Percentiles rank a stretch among this genome's conserved stretches.
phyloP scores from a whole-genome alignment of 2,329 filamentous ascomycete species.

The Lasiodiplodia theobromae region DNA sequence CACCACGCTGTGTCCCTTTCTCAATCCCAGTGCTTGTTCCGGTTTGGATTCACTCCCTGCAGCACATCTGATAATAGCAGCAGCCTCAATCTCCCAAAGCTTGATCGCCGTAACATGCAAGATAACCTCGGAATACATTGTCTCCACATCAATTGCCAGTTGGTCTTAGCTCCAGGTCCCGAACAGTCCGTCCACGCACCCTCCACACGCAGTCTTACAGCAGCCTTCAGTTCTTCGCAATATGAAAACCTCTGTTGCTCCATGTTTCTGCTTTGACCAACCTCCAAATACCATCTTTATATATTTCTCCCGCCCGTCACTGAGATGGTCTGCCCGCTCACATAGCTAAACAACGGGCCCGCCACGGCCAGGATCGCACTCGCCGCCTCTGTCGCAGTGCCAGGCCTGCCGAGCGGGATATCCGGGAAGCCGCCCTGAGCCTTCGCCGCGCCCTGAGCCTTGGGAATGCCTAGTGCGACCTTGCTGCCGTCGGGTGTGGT shows the following conservation, averaged over 20 bases:
- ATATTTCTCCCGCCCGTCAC: conserved; percentile 79
- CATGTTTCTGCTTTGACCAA: not conserved
- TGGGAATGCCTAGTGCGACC: conserved; percentile 51
- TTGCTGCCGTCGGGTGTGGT: conserved; percentile 73
- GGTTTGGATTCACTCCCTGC: not conserved
- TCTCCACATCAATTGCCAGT: not conserved
- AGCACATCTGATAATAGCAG: not conserved
- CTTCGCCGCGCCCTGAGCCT: conserved; percentile 47
- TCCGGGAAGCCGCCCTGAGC: conserved; percentile 60
- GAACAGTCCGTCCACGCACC: not conserved
- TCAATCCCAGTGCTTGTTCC: not conserved
- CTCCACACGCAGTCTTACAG: not conserved
- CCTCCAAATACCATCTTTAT: conserved; percentile 43
- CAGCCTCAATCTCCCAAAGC: not conserved
- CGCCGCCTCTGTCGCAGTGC: conserved; percentile 81
- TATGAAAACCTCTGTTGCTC: not conserved
- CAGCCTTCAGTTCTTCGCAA: not conserved
- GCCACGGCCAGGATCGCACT: conserved; percentile 78
- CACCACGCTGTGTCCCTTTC: not conserved
- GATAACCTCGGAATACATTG: not conserved
- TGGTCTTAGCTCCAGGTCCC: conserved; percentile 7
- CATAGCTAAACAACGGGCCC: conserved; percentile 83
- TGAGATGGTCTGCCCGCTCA: conserved; percentile 85
- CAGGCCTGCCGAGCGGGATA: conserved; percentile 79
- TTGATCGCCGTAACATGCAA: not conserved